Evolutionary conservation across 2,329 filamentous ascomycete species (phyloP), one percentile per base, ranked within the genome.

Genomic region (Pseudogymnoascus sp.): DNA sequence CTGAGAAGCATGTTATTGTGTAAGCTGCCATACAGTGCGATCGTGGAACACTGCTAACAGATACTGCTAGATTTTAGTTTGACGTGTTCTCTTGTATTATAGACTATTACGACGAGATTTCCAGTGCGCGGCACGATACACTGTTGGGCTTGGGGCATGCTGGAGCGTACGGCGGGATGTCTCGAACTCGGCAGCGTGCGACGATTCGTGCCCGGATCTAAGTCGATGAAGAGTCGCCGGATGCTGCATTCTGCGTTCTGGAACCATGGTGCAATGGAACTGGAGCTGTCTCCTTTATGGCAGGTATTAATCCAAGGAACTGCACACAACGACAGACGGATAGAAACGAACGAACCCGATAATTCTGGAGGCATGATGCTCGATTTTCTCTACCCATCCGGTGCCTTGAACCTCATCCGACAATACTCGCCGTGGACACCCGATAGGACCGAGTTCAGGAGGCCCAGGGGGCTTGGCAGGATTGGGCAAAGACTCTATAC

Each of bases 121-220:
- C 28, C 16, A 33, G 50, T 56, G 50, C 50, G 50, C 28, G 16
- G 50, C 50, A 56, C 50, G 28, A 56, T 56, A 31, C 12, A 63
- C 53, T 63, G 46, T 61, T 46, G 63, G 61, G 63, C 63, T 66
- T 66, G 74, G 76, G 77, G 77, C 72, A 85, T 85, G 82, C 81
- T 85, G 73, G 82, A 85, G 81, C 81, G 80, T 70, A 81, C 81
- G 72, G 78, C 79, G 73, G 77, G 78, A 83, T 84, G 81, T 71
- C 69, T 74, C 75, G 78, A 84, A 78, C 77, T 83, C 77, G 77
- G 79, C 74, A 80, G 81, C 78, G 77, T 81, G 72, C 78, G 79
- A 72, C 77, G 78, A 69, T 76, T 82, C 70, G 71, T 82, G 65
- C 78, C 71, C 67, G 65, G 66, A 59, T 68, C 70, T 28, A 69